Evolutionary conservation across 371 early-diverging fungal species (phyloP), one percentile per base, ranked within the genome.

Genomic region (Mucor piriformis): DNA sequence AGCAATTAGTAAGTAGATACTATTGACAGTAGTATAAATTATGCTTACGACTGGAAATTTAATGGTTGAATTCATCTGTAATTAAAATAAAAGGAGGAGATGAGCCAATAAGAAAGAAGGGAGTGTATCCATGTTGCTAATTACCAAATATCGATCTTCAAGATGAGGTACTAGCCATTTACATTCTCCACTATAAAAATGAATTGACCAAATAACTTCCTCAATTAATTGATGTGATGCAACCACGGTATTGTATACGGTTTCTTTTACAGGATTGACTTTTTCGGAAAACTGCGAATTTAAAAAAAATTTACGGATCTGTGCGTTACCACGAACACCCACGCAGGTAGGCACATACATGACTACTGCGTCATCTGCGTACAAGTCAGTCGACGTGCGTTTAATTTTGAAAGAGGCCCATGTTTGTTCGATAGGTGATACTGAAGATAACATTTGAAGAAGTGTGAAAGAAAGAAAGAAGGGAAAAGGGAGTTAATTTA

Each of bases 271-370:
- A 13, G 59, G 44, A 15, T 54, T 67, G 13, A 65, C 48, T 50
- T 75, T 75, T 33, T 68, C 62, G 37, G 61, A 69, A 44, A 71
- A 71, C 32, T 68, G 60, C 1, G 64, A 67, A 24, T 67, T 62
- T 40, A 79, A 50, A 54, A 63, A 79, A 48, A 70, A 70, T 27
- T 61, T 54, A 23, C 70, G 73, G 50, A 75, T 73, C 32, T 71
- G 57, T 34, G 72, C 61, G 20, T 25, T 66, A 34, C 72, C 74
- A 56, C 65, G 63, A 4, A 64, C 73, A 46, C 75, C 75, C 15
- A 70, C 67, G 27, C 61, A 64, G 16, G 71, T 73, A 44, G 80
- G 80, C 23, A 79, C 73, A 51, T 69, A 77, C 57, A 72, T 67
- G 20, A 79, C 56, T 0, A 54, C 52, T 29, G 80, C 75, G 55